Evolutionary conservation across 2,329 filamentous ascomycete genomes (phyloP), one percentile per base, ranked within the genome.

Genomic region (Xenosphaeropsis pyriputrescens): DNA sequence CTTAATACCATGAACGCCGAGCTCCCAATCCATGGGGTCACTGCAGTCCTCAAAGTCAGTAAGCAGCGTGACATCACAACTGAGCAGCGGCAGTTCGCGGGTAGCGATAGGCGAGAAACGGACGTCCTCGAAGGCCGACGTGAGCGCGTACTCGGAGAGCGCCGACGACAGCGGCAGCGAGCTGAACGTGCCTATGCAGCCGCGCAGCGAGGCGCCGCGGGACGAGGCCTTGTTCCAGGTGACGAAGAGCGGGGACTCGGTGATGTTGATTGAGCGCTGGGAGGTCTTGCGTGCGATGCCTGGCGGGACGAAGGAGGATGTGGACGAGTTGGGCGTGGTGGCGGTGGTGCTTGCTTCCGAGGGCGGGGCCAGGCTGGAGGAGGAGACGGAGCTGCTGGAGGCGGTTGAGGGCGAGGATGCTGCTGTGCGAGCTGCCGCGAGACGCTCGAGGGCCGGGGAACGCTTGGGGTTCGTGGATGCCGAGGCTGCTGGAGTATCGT

Each of bases 111-210:
- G 71, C 9, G 58, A 53, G 61, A 81, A 81, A 35, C 76, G 73
- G 42, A 59, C 66, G 57, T 81, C 76, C 39, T 76, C 61, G 16
- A 80, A 59, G 2, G 75, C 75, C 57, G 88, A 86, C 37, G 81
- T 91, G 47, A 93, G 62, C 34, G 88, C 82, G 60, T 95, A 96
- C 43, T 75, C 76, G 37, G 75, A 65, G 32, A 98, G 64, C 4
- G 86, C 88, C 1, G 72, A 60, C 19, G 75, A 68, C 11, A 98
- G 71, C 36, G 80, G 73, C 50, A 84, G 75, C 2, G 77, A 58
- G 52, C 88, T 82, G 53, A 96, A 98, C 2, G 89, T 98, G 48
- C 91, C 91, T 54, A 98, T 96, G 65, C 91, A 98, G 42, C 91
- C 91, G 42, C 91, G 79, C 32, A 98, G 72, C 17, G 70, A 72